Base-by-base conservation (phyloP, 2,329 filamentous ascomycete species). In the Xylariaceae sp. region DNA sequence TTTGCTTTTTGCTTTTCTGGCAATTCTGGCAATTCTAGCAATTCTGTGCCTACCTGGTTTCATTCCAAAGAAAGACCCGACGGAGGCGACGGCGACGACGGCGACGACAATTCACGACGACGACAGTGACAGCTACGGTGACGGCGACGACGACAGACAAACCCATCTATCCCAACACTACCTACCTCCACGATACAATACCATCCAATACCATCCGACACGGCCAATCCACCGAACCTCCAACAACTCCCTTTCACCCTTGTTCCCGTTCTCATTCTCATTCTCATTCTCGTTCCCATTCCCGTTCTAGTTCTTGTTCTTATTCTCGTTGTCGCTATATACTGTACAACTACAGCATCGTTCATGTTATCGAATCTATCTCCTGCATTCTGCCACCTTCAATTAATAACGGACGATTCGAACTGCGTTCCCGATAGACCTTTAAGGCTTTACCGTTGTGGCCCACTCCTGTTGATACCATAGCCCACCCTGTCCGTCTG, bases 401-500 rank as follows among this genome's bases (percentile, higher is more conserved):
- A 23, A 24, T 21, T 45, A 4, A 40, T 31, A 31, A 31, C 41
- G 16, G 29, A 12, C 14, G 23, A n/a, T 19, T 21, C 37, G 37
- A 34, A 48, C 37, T 44, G 17, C 31, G 47, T 41, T n/a, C 46
- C 47, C 33, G 39, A 34, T 24, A n/a, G n/a, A n/a, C n/a, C n/a
- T n/a, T n/a, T n/a, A n/a, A 12, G 12, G 28, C 28, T 12, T 31
- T 31, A 31, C 12, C 28, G 12, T 12, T 7, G 28, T n/a, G 52
- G 56, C 56, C 56, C 56, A 56, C 56, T 52, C 52, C 50, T 45
- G 14, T 55, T 47, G 43, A 53, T 29, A 52, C 41, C n/a, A 43
- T 16, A 12, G 39, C 39, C 39, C 24, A 53, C 39, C 37, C 47
- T 47, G 44, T 40, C 46, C 33, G 46, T 50, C 53, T 31, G 53